These are phyloP conservation scores for Capillidium heterosporum DNA, from an alignment of 371 early-diverging fungal species.

Conservation along the genomic window DNA sequence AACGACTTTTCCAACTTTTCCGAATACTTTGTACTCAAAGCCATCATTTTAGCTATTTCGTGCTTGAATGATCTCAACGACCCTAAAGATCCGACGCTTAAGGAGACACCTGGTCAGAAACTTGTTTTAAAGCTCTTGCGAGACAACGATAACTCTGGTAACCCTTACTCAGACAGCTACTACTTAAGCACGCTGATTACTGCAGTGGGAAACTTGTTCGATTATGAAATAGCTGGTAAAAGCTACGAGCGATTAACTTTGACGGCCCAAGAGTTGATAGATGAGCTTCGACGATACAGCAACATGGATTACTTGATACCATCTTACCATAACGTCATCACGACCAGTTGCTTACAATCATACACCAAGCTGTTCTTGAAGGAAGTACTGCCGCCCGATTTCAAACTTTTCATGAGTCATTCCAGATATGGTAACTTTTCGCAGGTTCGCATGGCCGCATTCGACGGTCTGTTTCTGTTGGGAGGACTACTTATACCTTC, in stretches of 20 bases:
- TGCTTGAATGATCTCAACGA: slow-evolving; percentile 28
- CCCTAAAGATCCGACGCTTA: slow-evolving; percentile 39
- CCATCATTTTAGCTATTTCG: slow-evolving; percentile 53
- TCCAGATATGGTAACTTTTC: slow-evolving; percentile 40
- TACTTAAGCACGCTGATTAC: slow-evolving; percentile 53
- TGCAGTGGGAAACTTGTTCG: slow-evolving; percentile 40
- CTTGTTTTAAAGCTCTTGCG: slow-evolving; percentile 47
- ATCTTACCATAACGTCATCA: slow-evolving; percentile 70
- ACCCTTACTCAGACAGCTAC: slow-evolving; percentile 65
- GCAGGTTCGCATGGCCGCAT: slow-evolving; percentile 37
- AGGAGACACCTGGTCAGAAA: slow-evolving; percentile 22
- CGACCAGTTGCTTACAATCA: slow-evolving; percentile 38
- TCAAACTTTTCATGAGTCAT: slow-evolving; percentile 38
- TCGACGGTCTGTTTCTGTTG: slow-evolving; percentile 40
- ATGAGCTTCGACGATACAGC: slow-evolving; percentile 62
- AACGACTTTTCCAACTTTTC: slow-evolving; percentile 69
- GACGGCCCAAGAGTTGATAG: slow-evolving; percentile 22
- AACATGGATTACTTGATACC: slow-evolving; percentile 63
- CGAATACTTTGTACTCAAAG: slow-evolving; percentile 81
- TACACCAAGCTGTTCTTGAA: slow-evolving; percentile 26
- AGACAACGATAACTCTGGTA: slow-evolving; percentile 83
- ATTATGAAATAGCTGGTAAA: background rate
- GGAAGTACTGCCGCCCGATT: slow-evolving; percentile 37
- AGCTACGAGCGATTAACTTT: background rate
- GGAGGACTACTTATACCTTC: slow-evolving; percentile 28